Percentiles rank a stretch among this genome's conserved stretches.
phyloP scores from a whole-genome alignment of 495 filamentous ascomycete species.

The Aspergillus heteromorphus region DNA sequence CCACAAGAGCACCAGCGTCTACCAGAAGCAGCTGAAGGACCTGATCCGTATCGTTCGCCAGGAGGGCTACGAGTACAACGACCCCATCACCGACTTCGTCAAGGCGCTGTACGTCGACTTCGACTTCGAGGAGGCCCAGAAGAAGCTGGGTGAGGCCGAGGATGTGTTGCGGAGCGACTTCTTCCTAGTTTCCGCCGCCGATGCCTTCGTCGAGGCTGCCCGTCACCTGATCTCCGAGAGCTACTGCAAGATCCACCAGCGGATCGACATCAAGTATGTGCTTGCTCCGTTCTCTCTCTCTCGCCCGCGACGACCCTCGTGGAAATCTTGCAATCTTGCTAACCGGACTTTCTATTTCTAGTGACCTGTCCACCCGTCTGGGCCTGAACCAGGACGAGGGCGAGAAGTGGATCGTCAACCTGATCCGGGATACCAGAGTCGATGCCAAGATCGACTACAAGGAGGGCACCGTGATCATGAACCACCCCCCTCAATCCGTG shows the following conservation, averaged over 20 bases:
- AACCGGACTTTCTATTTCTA: slow-evolving; percentile 27
- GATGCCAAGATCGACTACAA: slow-evolving; percentile 99
- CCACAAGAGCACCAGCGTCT: slow-evolving; percentile 70
- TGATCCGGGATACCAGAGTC: slow-evolving; percentile 93
- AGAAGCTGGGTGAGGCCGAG: slow-evolving; percentile 84
- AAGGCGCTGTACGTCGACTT: slow-evolving; percentile 96
- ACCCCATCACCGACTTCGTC: slow-evolving; percentile 93
- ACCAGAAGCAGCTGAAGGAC: slow-evolving; percentile 98
- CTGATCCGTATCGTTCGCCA: slow-evolving; percentile 90
- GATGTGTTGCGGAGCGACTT: slow-evolving; percentile 90
- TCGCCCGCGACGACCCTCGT: no score
- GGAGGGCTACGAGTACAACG: slow-evolving; percentile 94
- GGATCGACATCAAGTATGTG: slow-evolving; percentile 87
- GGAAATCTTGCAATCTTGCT: background rate
- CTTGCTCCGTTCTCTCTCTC: no score
- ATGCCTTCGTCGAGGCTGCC: slow-evolving; percentile 89
- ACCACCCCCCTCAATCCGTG: slow-evolving; percentile 94
- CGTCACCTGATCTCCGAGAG: slow-evolving; percentile 94
- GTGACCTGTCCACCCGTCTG: slow-evolving; percentile 82
- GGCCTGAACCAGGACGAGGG: slow-evolving; percentile 89
- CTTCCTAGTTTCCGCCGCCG: slow-evolving; percentile 81
- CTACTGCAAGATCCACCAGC: slow-evolving; percentile 99
- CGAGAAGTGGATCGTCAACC: slow-evolving; percentile 99
- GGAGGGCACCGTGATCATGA: slow-evolving; percentile 98
- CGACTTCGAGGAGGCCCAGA: slow-evolving; percentile 97